These are phyloP conservation scores for Penicillium paradoxum DNA, from an alignment of 495 filamentous ascomycete genomes.

Conservation along the genomic window DNA sequence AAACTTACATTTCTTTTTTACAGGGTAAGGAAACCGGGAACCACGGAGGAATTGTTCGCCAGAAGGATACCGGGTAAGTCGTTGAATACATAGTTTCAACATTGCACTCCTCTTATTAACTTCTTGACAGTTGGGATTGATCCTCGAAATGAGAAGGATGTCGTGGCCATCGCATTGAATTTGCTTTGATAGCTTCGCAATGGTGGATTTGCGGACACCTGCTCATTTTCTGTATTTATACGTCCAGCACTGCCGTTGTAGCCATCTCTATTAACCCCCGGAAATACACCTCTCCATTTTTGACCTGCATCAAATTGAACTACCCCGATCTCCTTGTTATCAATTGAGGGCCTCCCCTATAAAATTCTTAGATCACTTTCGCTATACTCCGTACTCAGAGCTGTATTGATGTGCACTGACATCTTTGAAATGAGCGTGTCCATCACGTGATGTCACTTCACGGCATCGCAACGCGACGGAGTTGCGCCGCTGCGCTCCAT, in stretches of 20 bases:
- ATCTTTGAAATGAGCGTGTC: not conserved
- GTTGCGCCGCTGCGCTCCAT: constrained; percentile 2
- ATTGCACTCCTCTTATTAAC: constrained; percentile 3
- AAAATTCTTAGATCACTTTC: not conserved
- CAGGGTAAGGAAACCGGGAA: constrained; percentile 72
- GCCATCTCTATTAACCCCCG: constrained; percentile 9
- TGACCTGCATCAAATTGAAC: not conserved
- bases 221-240: constrained; percentile 26
- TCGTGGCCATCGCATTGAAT: constrained; percentile 11
- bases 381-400: not conserved
- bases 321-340: not conserved
- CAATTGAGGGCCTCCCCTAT: not conserved
- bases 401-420: not conserved
- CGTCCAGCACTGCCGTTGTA: constrained; percentile 13
- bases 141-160: not conserved
- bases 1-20: constrained; percentile 4
- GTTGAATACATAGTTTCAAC: not conserved
- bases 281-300: constrained; percentile 8
- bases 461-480: constrained; percentile 14
- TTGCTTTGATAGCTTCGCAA: constrained; percentile 3
- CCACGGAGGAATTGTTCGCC: constrained; percentile 65
- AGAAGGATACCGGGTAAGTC: constrained; percentile 77
- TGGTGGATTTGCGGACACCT: constrained; percentile 2
- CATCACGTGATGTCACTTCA: constrained; percentile 13
- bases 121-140: constrained; percentile 45